Evolutionary conservation across 169 alveolate genomes (phyloP).

Genomic region (Cryptosporidium sp.): DNA sequence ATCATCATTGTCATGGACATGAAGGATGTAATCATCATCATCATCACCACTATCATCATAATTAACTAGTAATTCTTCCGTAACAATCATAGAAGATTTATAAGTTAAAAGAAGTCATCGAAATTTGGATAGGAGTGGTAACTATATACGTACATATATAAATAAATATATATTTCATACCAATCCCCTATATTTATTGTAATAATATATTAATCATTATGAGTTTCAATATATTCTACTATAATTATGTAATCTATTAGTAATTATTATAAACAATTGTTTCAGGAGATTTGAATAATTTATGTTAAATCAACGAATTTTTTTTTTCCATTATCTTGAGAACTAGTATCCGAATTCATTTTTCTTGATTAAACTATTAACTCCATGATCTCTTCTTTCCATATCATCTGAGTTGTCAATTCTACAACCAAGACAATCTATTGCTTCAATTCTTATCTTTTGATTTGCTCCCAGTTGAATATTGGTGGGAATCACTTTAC

Average conservation of each 20-base stretch:
- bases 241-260: too few species aligned
- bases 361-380: background rate
- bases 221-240: too few species aligned
- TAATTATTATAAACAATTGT: too few species aligned
- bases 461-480: conserved; percentile 13
- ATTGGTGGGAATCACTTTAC: conserved; percentile 7
- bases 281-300: too few species aligned
- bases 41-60: background rate
- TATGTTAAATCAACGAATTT: too few species aligned
- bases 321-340: background rate
- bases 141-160: too few species aligned
- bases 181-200: background rate
- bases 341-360: background rate
- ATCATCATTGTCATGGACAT: background rate
- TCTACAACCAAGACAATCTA: conserved; percentile 5
- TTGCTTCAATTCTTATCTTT: conserved; percentile 40
- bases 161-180: background rate
- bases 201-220: background rate
- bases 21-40: background rate
- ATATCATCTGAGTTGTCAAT: background rate
- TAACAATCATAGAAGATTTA: background rate
- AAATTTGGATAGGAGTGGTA: too few species aligned
- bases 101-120: too few species aligned
- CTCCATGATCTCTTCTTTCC: background rate
- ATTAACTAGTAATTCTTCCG: background rate